A percentile compares a stretch with the other conserved stretches of the same genome.
Evolutionary conservation across 1,284 basidiomycete genomes (phyloP).

Genomic region (Rhodotorula sp.): DNA sequence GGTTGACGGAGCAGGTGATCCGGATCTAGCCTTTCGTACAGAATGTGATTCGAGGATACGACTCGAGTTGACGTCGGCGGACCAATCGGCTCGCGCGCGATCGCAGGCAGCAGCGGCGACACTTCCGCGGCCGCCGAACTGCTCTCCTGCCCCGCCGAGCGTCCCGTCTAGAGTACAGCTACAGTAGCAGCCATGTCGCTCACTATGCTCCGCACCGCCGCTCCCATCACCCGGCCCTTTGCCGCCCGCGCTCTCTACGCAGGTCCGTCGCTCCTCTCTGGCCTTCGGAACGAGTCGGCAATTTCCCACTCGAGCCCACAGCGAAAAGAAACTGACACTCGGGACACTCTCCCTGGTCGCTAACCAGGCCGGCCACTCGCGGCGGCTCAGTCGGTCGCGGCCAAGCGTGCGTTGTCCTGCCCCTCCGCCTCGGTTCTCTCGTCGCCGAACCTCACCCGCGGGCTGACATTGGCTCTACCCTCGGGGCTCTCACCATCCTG

Average conservation of each 20-base stretch:
- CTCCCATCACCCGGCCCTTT: slow-evolving; percentile 11
- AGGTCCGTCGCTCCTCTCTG: slow-evolving; percentile 11
- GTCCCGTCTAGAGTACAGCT: background rate
- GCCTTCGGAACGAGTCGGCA: background rate
- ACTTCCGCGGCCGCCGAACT: background rate
- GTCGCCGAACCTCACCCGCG: background rate
- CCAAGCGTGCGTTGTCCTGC: slow-evolving; percentile 22
- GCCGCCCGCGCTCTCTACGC: slow-evolving; percentile 23
- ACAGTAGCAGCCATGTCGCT: slow-evolving; percentile 5
- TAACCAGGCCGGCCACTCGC: slow-evolving; percentile 22
- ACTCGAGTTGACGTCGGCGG: too few species aligned
- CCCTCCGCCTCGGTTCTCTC: background rate
- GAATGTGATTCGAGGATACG: too few species aligned
- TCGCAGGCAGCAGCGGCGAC: background rate
- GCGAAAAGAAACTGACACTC: background rate
- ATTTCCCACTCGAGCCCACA: too few species aligned
- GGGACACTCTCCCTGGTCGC: background rate
- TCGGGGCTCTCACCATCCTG: too few species aligned
- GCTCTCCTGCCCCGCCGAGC: background rate
- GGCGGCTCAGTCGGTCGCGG: slow-evolving; percentile 16
- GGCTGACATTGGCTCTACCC: too few species aligned
- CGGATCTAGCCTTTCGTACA: too few species aligned
- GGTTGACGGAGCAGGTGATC: too few species aligned
- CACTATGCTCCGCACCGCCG: slow-evolving; percentile 1
- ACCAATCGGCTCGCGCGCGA: too few species aligned